Conservation (phyloP, 371 early-diverging fungal species). For the Phascolomyces articulosus region DNA sequence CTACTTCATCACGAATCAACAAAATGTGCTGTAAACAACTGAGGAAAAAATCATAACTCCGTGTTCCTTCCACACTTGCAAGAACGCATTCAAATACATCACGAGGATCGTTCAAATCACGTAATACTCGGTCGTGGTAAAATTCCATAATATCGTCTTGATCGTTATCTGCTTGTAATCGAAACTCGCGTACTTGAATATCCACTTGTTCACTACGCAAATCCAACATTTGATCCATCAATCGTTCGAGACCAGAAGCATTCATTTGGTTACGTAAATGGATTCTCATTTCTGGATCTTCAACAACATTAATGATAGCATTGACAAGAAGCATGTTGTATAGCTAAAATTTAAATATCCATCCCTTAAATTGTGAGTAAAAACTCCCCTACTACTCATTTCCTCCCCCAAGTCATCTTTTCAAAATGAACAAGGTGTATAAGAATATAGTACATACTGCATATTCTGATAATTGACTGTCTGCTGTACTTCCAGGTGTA, state of each 20-base stretch:
- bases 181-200: conserved; percentile 76
- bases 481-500: conserved; percentile 52
- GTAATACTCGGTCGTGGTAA: conserved; percentile 74
- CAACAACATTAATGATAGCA: conserved; percentile 79
- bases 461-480: conserved; percentile 79
- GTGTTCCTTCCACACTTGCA: conserved; percentile 72
- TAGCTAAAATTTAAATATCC: conserved; percentile 38
- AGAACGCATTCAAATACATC: conserved; percentile 82
- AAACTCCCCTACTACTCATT: no score
- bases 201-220: conserved; percentile 72
- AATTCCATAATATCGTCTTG: conserved; percentile 79
- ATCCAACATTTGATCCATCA: conserved; percentile 74
- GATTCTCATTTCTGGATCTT: conserved; percentile 77
- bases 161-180: conserved; percentile 75
- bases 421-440: no score
- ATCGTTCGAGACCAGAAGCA: conserved; percentile 69
- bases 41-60: conserved; percentile 78
- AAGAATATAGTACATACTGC: conserved; percentile 48
- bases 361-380: background rate
- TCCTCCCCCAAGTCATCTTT: no score
- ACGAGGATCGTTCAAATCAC: conserved; percentile 79
- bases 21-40: conserved; percentile 80
- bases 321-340: conserved; percentile 85
- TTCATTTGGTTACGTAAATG: conserved; percentile 81
- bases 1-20: conserved; percentile 69